A percentile compares a stretch with the other conserved stretches of the same genome.
phyloP scores from a whole-genome alignment of 1,139 yeast species.

The Sugiyamaella paludigena region DNA sequence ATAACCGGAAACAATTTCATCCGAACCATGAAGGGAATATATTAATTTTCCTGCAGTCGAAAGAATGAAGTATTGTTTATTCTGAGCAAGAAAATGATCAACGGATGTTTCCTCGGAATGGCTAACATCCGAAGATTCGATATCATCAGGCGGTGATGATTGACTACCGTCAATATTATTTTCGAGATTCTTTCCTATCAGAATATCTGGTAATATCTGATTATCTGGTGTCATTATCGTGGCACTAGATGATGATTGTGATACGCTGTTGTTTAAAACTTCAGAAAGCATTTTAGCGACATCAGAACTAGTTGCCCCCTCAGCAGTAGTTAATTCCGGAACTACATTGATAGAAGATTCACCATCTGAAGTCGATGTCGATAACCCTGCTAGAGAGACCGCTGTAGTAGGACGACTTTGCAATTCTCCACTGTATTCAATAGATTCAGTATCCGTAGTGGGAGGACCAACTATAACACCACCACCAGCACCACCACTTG shows the following conservation, averaged over 20 bases:
- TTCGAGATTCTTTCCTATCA: too few species aligned
- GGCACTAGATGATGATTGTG: background rate
- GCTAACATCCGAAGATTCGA: background rate
- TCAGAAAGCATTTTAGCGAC: conserved; percentile 29
- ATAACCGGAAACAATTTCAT: conserved; percentile 66
- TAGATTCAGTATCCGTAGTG: background rate
- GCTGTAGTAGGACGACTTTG: conserved; percentile 29
- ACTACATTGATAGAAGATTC: conserved; percentile 6
- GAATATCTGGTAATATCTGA: too few species aligned
- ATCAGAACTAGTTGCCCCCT: conserved; percentile 11
- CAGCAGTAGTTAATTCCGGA: background rate
- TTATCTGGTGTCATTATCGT: too few species aligned
- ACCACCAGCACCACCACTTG: background rate
- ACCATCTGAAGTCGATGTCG: conserved; percentile 3
- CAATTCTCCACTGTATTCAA: conserved; percentile 15
- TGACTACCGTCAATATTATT: too few species aligned
- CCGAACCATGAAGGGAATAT: conserved; percentile 75
- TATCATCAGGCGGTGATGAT: background rate
- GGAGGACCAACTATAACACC: too few species aligned
- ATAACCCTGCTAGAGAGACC: conserved; percentile 19
- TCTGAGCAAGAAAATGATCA: conserved; percentile 42
- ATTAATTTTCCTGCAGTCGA: conserved; percentile 94
- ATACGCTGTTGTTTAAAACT: conserved; percentile 20
- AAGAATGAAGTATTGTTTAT: conserved; percentile 76
- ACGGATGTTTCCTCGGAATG: background rate